Percentiles rank a stretch among this genome's conserved stretches.
Evolutionary conservation across 371 early-diverging fungal species (phyloP).

Genomic region (Parasitella parasitica): DNA sequence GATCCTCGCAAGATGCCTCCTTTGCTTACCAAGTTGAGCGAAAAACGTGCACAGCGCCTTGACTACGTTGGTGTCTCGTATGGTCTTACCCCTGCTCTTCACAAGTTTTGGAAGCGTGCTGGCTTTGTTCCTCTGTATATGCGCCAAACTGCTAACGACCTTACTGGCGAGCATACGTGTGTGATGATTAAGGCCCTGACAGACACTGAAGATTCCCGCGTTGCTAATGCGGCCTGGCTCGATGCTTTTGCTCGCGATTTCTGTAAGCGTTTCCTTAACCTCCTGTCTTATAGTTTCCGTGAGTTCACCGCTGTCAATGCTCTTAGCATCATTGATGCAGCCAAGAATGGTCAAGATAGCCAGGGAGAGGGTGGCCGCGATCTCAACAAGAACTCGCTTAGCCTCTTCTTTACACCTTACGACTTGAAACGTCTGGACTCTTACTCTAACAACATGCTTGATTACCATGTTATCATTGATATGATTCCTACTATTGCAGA

Average conservation of each 20-base stretch:
- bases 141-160: conserved; percentile 94
- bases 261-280: conserved; percentile 80
- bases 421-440: conserved; percentile 95
- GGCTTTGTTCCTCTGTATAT: conserved; percentile 95
- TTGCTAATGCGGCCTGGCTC: conserved; percentile 67
- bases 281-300: conserved; percentile 87
- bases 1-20: conserved; percentile 92
- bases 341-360: conserved; percentile 42
- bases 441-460: conserved; percentile 91
- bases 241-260: conserved; percentile 88
- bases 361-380: conserved; percentile 25
- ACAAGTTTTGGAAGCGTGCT: conserved; percentile 96
- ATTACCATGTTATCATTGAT: conserved; percentile 96
- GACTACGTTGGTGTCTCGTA: conserved; percentile 98
- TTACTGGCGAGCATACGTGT: conserved; percentile 98
- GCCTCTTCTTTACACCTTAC: conserved; percentile 72
- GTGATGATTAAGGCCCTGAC: conserved; percentile 89
- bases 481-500: conserved; percentile 82
- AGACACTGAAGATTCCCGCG: conserved; percentile 48
- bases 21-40: conserved; percentile 78
- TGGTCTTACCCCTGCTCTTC: conserved; percentile 88
- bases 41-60: conserved; percentile 76
- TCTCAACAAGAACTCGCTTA: conserved; percentile 56
- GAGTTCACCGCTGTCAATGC: conserved; percentile 83
- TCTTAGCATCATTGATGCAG: conserved; percentile 80